Conservation (phyloP, 495 filamentous ascomycete genomes). For the Sporormia fimetaria region DNA sequence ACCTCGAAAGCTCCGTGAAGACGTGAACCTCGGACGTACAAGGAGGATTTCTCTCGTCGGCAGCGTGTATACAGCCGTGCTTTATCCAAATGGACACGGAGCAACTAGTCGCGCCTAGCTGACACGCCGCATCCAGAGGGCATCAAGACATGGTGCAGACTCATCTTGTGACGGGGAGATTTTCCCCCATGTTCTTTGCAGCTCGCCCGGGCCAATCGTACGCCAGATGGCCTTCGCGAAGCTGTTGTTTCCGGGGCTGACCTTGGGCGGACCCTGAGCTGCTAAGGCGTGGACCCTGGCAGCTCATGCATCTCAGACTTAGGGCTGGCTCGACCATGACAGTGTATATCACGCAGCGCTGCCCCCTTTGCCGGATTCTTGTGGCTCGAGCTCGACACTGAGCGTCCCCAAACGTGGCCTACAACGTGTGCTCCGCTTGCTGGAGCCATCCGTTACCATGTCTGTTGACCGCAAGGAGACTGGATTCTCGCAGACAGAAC, state of each 20-base stretch:
- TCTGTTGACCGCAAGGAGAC: constrained; percentile 1
- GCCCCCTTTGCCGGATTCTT: constrained; percentile 2
- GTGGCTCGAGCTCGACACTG: constrained; percentile 17
- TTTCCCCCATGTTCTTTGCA: neutral
- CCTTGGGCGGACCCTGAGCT: constrained; percentile 4
- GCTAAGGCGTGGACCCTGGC: neutral
- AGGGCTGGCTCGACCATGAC: constrained; percentile 4
- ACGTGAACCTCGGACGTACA: too few relatives aligned
- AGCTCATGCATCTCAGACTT: constrained; percentile 4
- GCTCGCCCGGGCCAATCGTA: constrained; percentile 22
- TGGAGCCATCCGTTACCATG: constrained; percentile 1
- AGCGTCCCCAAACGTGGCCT: neutral
- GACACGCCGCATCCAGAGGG: neutral
- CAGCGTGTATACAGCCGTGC: too few relatives aligned
- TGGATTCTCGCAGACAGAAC: constrained; percentile 10
- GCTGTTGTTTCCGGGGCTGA: constrained; percentile 1
- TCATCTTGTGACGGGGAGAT: constrained; percentile 9
- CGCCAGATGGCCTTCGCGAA: constrained; percentile 7
- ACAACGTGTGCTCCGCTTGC: neutral
- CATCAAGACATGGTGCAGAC: neutral
- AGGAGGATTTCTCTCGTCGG: too few relatives aligned
- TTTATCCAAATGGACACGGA: constrained; percentile 16
- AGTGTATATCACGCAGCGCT: constrained; percentile 6
- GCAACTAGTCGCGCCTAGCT: neutral
- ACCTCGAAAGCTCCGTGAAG: too few relatives aligned